Conservation (phyloP, 345 rosid genomes). For the Boechera retrofracta region DNA sequence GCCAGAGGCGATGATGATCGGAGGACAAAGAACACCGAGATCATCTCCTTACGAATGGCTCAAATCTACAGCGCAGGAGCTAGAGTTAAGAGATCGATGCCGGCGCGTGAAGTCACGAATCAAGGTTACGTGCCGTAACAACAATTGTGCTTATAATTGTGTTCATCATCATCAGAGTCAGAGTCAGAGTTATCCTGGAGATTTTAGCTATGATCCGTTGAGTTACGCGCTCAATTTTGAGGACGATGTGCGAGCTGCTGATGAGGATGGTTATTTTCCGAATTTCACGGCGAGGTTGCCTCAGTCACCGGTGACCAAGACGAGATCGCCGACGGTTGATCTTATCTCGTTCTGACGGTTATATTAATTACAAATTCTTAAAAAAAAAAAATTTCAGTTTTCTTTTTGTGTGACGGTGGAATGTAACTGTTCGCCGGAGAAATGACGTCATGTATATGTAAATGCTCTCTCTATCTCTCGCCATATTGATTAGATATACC, state of each 20-base stretch:
- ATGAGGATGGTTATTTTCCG: conserved; percentile 45
- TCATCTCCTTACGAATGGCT: conserved; percentile 59
- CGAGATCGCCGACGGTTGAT: conserved; percentile 42
- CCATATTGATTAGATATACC: conserved; percentile 30
- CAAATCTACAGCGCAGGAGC: conserved; percentile 52
- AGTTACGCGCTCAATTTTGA: conserved; percentile 81
- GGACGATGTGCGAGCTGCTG: conserved; percentile 49
- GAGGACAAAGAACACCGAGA: conserved; percentile 42
- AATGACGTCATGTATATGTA: conserved; percentile 37
- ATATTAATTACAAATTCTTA: neutral
- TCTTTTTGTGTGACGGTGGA: conserved; percentile 22
- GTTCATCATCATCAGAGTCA: neutral
- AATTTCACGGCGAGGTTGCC: conserved; percentile 65
- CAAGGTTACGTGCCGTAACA: conserved; percentile 39
- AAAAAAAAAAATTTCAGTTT: neutral
- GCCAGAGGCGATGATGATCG: conserved; percentile 37
- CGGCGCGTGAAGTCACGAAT: conserved; percentile 49
- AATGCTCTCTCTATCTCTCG: conserved; percentile 1
- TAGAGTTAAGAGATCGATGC: conserved; percentile 52
- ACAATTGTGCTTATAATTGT: conserved; percentile 33
- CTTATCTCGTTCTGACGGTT: conserved; percentile 38
- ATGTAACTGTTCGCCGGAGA: conserved; percentile 14
- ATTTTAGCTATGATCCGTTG: conserved; percentile 67
- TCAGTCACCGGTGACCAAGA: conserved; percentile 47
- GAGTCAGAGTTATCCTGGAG: conserved; percentile 47